phyloP scores from a whole-genome alignment of 345 rosid genomes.

The Clausena lansium region DNA sequence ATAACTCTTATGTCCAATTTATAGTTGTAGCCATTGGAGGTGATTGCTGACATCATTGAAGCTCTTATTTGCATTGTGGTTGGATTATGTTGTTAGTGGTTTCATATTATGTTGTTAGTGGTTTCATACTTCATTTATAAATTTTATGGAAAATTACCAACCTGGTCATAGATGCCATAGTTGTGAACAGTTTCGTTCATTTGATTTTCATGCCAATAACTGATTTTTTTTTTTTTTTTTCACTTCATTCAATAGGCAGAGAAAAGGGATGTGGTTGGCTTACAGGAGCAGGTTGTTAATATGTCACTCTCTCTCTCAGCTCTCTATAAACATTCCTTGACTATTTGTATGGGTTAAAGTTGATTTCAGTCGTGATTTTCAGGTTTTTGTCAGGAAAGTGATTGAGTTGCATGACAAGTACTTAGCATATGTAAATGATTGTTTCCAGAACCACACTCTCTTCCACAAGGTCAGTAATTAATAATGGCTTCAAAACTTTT shows the following conservation, averaged over 20 bases:
- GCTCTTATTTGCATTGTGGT: neutral
- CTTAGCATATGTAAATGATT: constrained; percentile 52
- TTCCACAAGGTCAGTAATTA: constrained; percentile 61
- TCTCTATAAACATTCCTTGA: neutral
- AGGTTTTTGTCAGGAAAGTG: constrained; percentile 65
- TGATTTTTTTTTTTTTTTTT: neutral
- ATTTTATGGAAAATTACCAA: neutral
- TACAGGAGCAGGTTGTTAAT: constrained; percentile 65
- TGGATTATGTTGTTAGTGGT: neutral
- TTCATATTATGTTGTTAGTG: no score
- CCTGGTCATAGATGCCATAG: neutral
- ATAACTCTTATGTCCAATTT: neutral
- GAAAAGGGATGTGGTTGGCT: constrained; percentile 30
- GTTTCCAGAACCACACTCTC: constrained; percentile 60
- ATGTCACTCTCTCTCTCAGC: neutral
- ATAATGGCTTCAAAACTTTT: neutral
- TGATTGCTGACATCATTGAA: neutral
- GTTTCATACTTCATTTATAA: neutral
- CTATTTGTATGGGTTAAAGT: constrained; percentile 1
- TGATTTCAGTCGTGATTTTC: constrained; percentile 26
- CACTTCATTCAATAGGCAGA: constrained; percentile 24
- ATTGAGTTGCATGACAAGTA: constrained; percentile 74
- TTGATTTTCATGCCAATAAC: constrained; percentile 3
- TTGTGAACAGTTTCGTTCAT: neutral
- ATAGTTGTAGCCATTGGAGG: neutral